Evolutionary conservation across 345 rosid species (phyloP), one percentile per base, ranked within the genome.

Genomic region (Iberis pinnata): DNA sequence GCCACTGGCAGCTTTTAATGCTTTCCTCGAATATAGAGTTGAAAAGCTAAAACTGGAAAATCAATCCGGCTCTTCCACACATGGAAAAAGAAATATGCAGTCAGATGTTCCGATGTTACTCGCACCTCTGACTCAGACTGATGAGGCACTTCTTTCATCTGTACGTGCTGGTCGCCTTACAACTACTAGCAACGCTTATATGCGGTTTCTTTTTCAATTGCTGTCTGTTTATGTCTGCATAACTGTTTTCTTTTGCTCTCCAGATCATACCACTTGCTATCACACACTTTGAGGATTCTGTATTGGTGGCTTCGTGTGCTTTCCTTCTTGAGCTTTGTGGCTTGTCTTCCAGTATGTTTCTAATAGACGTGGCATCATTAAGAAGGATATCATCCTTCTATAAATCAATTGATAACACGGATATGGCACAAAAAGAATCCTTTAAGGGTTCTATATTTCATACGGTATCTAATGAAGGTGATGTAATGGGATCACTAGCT

Each of bases 311-410:
- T 58, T 81, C 96, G 20, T 83, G 93, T 71, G 73, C 80, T 60
- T 92, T 92, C 73, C 80, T 83, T 36, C 74, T 83, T 55, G 96
- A 88, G 81, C 83, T 92, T 76, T 87, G 89, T 74, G 96, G 98
- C 49, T 65, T 88, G 67, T 83, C 93, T 60, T 84, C 90, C 40
- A 75, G 82, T 69, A 78, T 78, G 86, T 80, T 92, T 36, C 95
- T 74, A 18, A 76, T 85, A 50, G 98, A 85, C 54, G 67, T 88
- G 63, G 83, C 89, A 66, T 78, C 83, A 42, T 70, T 92, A 81
- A 78, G 75, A 75, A 73, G 98, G 67, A 88, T 92, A 73, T 78
- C 88, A 53, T 78, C 79, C 32, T 87, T 80, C 61, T 72, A 92
- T 74, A 77, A 81, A 51, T 71, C 76, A 31, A 70, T 58, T 58